Evolutionary conservation across 164 flowering plant genomes (phyloP).

Genomic region (Liquidambar formosana): DNA sequence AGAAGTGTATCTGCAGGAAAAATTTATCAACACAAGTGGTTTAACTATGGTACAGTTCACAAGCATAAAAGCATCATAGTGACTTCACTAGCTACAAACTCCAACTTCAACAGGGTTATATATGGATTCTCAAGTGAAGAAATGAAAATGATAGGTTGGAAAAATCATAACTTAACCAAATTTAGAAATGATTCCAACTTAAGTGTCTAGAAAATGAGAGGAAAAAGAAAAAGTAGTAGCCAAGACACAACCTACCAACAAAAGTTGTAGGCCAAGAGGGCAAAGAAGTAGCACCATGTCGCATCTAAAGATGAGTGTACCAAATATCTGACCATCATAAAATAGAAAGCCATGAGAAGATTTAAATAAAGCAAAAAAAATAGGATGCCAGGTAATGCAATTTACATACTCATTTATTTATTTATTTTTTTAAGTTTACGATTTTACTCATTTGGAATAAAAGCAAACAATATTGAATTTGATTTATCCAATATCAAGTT

Average conservation of each 20-base stretch:
- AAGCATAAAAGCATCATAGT: neutral
- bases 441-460: neutral
- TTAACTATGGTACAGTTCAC: neutral
- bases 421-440: neutral
- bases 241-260: slow-evolving; percentile 65
- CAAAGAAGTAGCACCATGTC: slow-evolving; percentile 77
- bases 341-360: slow-evolving; percentile 12
- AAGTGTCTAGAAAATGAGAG: neutral
- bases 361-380: neutral
- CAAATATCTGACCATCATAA: slow-evolving; percentile 63
- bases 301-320: slow-evolving; percentile 86
- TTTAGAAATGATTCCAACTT: neutral
- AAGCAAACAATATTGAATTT: neutral
- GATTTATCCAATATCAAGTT: neutral
- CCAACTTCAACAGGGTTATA: neutral
- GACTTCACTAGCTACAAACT: neutral
- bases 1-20: too few species aligned
- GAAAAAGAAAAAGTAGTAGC: neutral
- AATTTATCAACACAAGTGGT: neutral
- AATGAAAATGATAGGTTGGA: neutral
- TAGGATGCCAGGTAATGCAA: neutral
- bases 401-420: neutral
- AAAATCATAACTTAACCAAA: neutral
- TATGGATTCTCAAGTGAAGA: neutral
- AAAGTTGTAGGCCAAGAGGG: slow-evolving; percentile 73